These are phyloP conservation scores for Cadophora gregata DNA, from an alignment of 2,329 filamentous ascomycete species.

Conservation along the genomic window DNA sequence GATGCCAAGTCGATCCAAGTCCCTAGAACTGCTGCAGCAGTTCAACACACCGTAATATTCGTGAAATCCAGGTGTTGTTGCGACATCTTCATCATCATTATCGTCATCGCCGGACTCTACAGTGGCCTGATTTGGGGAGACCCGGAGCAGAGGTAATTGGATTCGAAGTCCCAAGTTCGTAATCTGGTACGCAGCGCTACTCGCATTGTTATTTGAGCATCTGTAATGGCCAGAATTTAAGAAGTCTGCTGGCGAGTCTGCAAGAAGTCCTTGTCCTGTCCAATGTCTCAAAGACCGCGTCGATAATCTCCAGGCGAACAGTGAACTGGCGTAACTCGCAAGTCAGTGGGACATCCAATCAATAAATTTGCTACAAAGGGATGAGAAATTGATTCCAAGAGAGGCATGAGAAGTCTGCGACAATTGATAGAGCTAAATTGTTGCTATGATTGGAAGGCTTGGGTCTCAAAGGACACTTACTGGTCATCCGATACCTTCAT, in stretches of 20 bases:
- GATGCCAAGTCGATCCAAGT: background rate
- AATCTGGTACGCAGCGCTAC: background rate
- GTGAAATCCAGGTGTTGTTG: background rate
- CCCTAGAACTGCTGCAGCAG: background rate
- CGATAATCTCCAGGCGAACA: conserved; percentile 16
- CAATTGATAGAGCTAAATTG: no score
- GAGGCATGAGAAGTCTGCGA: no score
- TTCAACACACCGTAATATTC: background rate
- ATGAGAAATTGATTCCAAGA: no score
- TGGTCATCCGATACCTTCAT: conserved; percentile 2
- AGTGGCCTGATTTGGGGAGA: background rate
- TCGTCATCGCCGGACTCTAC: background rate
- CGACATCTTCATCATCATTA: background rate
- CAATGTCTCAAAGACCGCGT: background rate
- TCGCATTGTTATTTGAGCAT: background rate
- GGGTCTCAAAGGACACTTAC: background rate
- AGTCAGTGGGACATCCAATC: background rate
- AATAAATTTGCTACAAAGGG: no score
- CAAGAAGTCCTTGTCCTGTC: background rate
- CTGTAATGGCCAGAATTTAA: background rate
- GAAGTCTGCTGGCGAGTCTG: background rate
- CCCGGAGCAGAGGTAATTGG: background rate
- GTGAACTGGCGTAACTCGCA: background rate
- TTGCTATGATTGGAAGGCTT: background rate
- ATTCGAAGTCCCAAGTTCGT: background rate